Base-by-base conservation (phyloP, 2,329 filamentous ascomycete genomes). In the Plenodomus biglobosus region DNA sequence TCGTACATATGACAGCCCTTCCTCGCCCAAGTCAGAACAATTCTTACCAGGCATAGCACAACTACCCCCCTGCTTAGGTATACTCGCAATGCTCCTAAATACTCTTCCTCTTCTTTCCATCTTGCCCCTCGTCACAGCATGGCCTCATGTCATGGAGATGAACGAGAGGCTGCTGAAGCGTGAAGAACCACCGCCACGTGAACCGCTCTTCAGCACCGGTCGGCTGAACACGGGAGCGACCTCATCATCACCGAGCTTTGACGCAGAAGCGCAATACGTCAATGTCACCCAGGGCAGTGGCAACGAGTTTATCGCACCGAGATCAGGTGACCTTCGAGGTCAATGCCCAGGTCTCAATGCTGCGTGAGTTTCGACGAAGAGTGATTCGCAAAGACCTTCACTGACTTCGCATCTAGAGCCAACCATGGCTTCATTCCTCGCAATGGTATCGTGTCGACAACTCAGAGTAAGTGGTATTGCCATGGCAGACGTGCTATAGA, bases 351-450 rank as follows among this genome's bases (percentile, higher is more conserved):
- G 53, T 7, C 37, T 69, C 18, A 71, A 70, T 24, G 57, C 64
- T 10, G 55, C 65, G 39, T 36, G n/a, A 36, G 34, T n/a, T n/a
- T 18, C n/a, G 5, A 11, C 22, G 11, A 24, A 24, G 11, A 24
- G 5, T 24, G 22, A 6, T 11, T 24, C 22, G 6, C 11, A 24
- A 5, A 24, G 5, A 24, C 11, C 5, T 5, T 5, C 11, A 24
- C 22, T 24, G 22, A 24, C 22, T 11, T 24, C 22, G 11, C 11
- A 5, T 24, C 7, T 15, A 36, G 34, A n/a, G 65, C 66, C 7
- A 70, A 70, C 35, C 66, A 68, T 45, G 56, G 55, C 17, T 61
- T 70, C 46, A 47, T 71, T n/a, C 64, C 68, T 6, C 62, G 58
- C 30, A 53, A 66, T 42, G 70, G 69, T 30, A 62, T 57, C 19